A percentile compares a stretch with the other conserved stretches of the same genome.
Evolutionary conservation across 2,329 filamentous ascomycete species (phyloP).

Genomic region (Phialemoniopsis sp.): DNA sequence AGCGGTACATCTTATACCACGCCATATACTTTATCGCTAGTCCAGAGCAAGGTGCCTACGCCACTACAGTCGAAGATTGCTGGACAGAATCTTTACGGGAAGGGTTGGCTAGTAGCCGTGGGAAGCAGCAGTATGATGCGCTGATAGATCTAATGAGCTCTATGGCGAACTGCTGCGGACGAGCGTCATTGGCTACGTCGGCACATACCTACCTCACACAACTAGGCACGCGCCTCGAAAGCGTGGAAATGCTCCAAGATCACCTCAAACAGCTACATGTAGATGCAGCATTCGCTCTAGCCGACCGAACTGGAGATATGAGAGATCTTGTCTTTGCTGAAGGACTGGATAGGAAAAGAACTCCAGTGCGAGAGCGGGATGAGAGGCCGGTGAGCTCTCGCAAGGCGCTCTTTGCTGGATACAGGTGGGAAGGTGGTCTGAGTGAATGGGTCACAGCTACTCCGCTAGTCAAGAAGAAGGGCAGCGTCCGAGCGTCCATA

Average conservation of each 20-base stretch:
- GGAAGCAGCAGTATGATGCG: slow-evolving; percentile 21
- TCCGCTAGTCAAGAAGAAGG: slow-evolving; percentile 2
- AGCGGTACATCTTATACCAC: no score
- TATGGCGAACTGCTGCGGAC: slow-evolving; percentile 42
- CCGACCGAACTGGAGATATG: slow-evolving; percentile 47
- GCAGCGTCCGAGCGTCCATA: not conserved
- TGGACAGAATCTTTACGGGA: not conserved
- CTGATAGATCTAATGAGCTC: slow-evolving; percentile 35
- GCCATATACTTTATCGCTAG: not conserved
- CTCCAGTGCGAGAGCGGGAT: not conserved
- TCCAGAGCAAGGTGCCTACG: no score
- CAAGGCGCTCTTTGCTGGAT: slow-evolving; percentile 14
- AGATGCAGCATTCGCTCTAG: slow-evolving; percentile 46
- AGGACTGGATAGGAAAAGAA: slow-evolving; percentile 20
- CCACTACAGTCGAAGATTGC: not conserved
- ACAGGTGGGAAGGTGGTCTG: slow-evolving; percentile 31
- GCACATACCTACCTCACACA: slow-evolving; percentile 31
- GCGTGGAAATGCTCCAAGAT: slow-evolving; percentile 22
- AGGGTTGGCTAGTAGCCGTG: not conserved
- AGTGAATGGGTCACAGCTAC: slow-evolving; percentile 27
- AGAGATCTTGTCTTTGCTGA: slow-evolving; percentile 52
- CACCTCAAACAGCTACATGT: slow-evolving; percentile 31
- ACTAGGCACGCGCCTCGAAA: slow-evolving; percentile 35
- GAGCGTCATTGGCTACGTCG: slow-evolving; percentile 26
- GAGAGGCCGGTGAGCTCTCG: not conserved